Conservation (phyloP, 352 stramenopile genomes). For the Phytophthora litchii region DNA sequence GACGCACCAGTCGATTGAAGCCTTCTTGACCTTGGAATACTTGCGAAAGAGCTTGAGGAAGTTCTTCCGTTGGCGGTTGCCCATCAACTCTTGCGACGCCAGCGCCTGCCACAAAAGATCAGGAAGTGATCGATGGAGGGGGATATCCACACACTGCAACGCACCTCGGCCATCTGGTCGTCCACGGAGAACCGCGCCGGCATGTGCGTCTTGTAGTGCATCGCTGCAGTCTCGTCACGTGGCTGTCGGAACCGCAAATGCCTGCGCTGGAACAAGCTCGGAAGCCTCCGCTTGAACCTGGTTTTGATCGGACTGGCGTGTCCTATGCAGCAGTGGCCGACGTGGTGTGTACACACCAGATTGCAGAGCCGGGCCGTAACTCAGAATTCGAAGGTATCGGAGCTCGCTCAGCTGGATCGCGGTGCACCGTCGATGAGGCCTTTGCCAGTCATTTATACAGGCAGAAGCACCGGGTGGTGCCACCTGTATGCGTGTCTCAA, state of each 20-base stretch:
- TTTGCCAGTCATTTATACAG: slow-evolving; percentile 10
- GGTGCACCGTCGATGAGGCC: not conserved
- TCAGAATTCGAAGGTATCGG: slow-evolving; percentile 27
- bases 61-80: slow-evolving; percentile 79
- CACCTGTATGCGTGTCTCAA: slow-evolving; percentile 27
- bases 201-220: slow-evolving; percentile 90
- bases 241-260: slow-evolving; percentile 9
- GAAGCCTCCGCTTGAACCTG: slow-evolving; percentile 21
- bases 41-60: slow-evolving; percentile 92
- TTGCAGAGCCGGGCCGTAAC: slow-evolving; percentile 7
- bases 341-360: not conserved
- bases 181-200: slow-evolving; percentile 85
- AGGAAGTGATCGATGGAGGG: not conserved
- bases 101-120: slow-evolving; percentile 47
- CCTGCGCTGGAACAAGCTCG: slow-evolving; percentile 12
- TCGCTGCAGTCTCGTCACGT: slow-evolving; percentile 26
- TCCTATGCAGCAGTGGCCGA: slow-evolving; percentile 22
- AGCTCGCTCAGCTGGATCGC: slow-evolving; percentile 8
- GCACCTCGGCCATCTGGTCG: slow-evolving; percentile 88
- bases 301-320: slow-evolving; percentile 25
- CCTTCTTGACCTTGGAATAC: slow-evolving; percentile 86
- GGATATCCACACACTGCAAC: not conserved
- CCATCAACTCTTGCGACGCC: slow-evolving; percentile 81
- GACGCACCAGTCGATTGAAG: slow-evolving; percentile 76
- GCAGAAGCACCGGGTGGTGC: slow-evolving; percentile 7